Percentiles rank a stretch among this genome's conserved stretches.
phyloP scores from a whole-genome alignment of 371 early-diverging fungal species.

The Mortierella sp. region DNA sequence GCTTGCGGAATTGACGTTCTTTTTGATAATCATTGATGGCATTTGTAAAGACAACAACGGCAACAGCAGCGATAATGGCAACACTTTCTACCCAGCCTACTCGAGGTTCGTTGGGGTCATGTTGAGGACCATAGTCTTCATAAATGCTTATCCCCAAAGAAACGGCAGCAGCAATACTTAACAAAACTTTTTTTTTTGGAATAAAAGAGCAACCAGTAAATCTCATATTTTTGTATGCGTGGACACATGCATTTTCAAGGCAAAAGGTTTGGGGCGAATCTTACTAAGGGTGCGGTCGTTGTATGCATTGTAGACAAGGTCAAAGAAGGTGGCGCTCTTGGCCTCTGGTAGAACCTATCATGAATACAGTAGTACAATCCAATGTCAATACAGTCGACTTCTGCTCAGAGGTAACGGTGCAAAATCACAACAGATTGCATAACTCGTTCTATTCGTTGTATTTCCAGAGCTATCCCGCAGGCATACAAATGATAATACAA shows the following conservation, averaged over 20 bases:
- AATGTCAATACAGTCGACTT: background rate
- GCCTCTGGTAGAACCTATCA: slow-evolving; percentile 74
- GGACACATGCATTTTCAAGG: too few relatives aligned
- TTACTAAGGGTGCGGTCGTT: slow-evolving; percentile 76
- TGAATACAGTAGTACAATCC: background rate
- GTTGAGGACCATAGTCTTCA: slow-evolving; percentile 74
- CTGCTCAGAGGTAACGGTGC: too few relatives aligned
- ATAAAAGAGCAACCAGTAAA: too few relatives aligned
- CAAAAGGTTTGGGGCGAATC: slow-evolving; percentile 7
- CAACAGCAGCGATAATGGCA: slow-evolving; percentile 91
- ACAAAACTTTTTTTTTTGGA: slow-evolving; percentile 58
- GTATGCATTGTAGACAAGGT: slow-evolving; percentile 75
- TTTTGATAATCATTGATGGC: slow-evolving; percentile 97
- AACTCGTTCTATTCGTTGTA: too few relatives aligned
- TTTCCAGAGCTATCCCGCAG: too few relatives aligned
- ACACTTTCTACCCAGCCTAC: slow-evolving; percentile 75
- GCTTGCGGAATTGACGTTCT: slow-evolving; percentile 93
- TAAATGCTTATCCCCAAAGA: slow-evolving; percentile 83
- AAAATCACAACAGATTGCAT: too few relatives aligned
- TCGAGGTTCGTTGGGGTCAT: slow-evolving; percentile 70
- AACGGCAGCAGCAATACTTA: slow-evolving; percentile 82
- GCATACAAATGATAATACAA: background rate
- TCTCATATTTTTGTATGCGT: too few relatives aligned
- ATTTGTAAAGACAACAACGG: slow-evolving; percentile 92
- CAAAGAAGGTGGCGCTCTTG: slow-evolving; percentile 68